phyloP scores from a whole-genome alignment of 2,329 filamentous ascomycete genomes.

The Penicillium brasilianum region DNA sequence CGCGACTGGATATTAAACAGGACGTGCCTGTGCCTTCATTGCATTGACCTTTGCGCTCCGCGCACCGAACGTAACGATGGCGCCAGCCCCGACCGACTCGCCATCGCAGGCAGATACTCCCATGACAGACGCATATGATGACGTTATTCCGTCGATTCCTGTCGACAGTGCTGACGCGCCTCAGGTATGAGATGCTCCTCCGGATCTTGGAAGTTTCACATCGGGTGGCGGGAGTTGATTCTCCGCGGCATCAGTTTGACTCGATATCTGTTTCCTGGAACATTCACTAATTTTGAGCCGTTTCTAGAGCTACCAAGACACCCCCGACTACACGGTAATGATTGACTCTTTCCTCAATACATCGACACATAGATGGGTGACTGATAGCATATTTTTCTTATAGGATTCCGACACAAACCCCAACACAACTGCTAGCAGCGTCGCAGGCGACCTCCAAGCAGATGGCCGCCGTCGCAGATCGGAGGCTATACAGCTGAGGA shows the following conservation, averaged over 20 bases:
- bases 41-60: conserved; percentile 27
- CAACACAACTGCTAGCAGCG: conserved; percentile 78
- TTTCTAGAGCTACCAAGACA: conserved; percentile 59
- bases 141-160: conserved; percentile 41
- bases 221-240: not conserved
- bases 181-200: conserved; percentile 42
- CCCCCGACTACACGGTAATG: conserved; percentile 65
- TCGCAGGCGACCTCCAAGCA: conserved; percentile 71
- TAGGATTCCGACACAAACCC: conserved; percentile 70
- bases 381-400: conserved; percentile 9
- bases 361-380: not conserved
- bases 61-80: conserved; percentile 45
- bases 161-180: conserved; percentile 41
- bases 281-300: conserved; percentile 16
- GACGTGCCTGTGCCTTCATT: conserved; percentile 20
- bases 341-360: conserved; percentile 3
- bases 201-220: not conserved
- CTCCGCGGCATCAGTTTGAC: not conserved
- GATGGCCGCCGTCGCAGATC: conserved; percentile 87
- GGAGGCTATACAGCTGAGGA: conserved; percentile 85
- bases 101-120: conserved; percentile 53
- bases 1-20: conserved; percentile 7
- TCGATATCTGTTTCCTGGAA: not conserved
- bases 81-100: conserved; percentile 46
- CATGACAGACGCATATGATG: conserved; percentile 52